These are phyloP conservation scores for Mycena latifolia DNA, from an alignment of 768 basidiomycete genomes.

Conservation along the genomic window DNA sequence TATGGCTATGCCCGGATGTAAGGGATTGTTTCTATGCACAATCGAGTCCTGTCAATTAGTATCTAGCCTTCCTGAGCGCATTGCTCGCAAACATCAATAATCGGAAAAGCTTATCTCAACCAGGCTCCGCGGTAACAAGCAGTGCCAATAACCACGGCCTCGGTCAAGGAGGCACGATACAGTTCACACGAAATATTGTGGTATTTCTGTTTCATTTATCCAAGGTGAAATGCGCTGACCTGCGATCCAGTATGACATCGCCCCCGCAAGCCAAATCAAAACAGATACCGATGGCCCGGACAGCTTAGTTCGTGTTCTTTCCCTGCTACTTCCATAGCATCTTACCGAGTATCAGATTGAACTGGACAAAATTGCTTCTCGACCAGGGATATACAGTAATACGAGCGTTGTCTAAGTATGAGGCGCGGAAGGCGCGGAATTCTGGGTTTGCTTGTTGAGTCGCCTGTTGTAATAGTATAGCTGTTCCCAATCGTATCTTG, in stretches of 20 bases:
- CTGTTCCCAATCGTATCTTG: too few species aligned
- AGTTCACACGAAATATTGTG: constrained; percentile 15
- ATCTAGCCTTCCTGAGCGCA: constrained; percentile 21
- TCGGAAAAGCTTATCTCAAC: constrained; percentile 15
- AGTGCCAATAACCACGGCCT: background rate
- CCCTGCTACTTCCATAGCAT: background rate
- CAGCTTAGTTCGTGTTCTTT: background rate
- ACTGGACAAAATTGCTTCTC: constrained; percentile 7
- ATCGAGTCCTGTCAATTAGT: background rate
- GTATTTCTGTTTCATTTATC: background rate
- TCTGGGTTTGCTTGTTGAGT: too few species aligned
- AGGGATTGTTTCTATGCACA: background rate
- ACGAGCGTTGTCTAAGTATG: background rate
- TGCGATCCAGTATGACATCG: background rate
- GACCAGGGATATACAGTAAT: background rate
- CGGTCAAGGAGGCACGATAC: constrained; percentile 5
- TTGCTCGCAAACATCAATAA: constrained; percentile 33
- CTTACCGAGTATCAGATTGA: constrained; percentile 10
- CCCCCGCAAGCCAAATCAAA: background rate
- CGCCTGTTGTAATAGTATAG: too few species aligned
- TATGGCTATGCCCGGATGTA: constrained; percentile 29
- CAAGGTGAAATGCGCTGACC: background rate
- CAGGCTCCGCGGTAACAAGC: constrained; percentile 1
- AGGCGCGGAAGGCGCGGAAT: too few species aligned
- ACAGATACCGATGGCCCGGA: background rate